Percentiles rank a stretch among this genome's conserved stretches.
Conservation (phyloP, 1,139 yeast species). For the Suhomyces wounanorum region DNA sequence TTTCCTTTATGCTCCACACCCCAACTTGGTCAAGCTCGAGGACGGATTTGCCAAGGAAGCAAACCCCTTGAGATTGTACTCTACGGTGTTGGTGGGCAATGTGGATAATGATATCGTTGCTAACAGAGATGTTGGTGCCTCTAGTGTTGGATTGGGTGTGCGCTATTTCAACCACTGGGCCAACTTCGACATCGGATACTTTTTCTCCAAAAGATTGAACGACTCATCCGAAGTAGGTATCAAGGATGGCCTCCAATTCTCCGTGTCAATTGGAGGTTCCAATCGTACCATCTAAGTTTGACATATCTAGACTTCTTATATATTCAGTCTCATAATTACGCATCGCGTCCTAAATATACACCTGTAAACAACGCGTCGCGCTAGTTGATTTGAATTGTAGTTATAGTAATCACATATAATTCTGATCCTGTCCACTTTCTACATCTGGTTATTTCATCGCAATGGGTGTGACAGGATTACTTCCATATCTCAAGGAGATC, state of each 20-base stretch:
- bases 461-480: constrained; percentile 83
- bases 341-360: constrained; percentile 1
- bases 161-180: constrained; percentile 48
- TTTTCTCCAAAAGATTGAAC: constrained; percentile 34
- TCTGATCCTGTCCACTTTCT: neutral
- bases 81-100: constrained; percentile 36
- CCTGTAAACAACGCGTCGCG: constrained; percentile 9
- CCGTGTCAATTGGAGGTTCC: constrained; percentile 48
- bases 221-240: constrained; percentile 30
- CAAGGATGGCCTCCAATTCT: constrained; percentile 50
- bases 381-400: neutral
- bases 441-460: neutral
- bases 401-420: neutral
- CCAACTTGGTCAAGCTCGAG: constrained; percentile 16
- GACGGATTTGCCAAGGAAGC: constrained; percentile 24
- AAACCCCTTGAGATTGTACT: constrained; percentile 48
- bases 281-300: constrained; percentile 18
- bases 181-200: constrained; percentile 50
- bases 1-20: constrained; percentile 27
- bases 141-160: constrained; percentile 46
- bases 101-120: constrained; percentile 33
- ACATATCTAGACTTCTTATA: neutral
- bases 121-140: constrained; percentile 27
- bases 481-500: constrained; percentile 72
- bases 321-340: constrained; percentile 1